Base-by-base conservation (phyloP, 768 basidiomycete species). In the Tricholoma bakamatsutake region DNA sequence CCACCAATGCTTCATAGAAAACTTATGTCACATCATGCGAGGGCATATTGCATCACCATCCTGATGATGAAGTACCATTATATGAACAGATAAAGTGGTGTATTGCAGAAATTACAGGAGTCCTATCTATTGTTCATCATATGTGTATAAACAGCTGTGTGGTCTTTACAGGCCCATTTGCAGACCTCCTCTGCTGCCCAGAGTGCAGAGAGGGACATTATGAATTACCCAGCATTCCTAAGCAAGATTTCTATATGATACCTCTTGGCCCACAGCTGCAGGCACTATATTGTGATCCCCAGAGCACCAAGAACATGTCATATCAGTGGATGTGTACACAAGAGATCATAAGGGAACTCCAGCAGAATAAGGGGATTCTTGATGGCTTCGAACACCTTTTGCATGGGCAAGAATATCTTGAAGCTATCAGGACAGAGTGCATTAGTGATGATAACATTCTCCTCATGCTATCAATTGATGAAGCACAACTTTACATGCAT, bases 401-500 rank as follows among this genome's bases (percentile, higher is more conserved):
- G n/a, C 55, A 59, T 57, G 68, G 71, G 0, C 21, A 3, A 15
- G 50, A 51, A 35, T 51, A 51, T 35, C 17, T 35, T 33, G 33
- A 33, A 13, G 30, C 28, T 51, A 15, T 51, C 34, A 18, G 37
- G 17, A 17, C 15, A 6, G 50, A 34, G 5, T 18, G 6, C 8
- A 51, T 51, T 35, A 9, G 5, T 9, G n/a, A n/a, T 5, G 9
- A 51, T 11, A 10, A 51, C 12, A 51, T 37, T n/a, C 5, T 51
- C 18, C 50, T 51, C 30, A 18, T 66, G 33, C 33, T 67, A 7
- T 71, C 67, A 0, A 48, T 66, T 5, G 72, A 73, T 52, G 66
- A 71, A 1, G 64, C 66, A 0, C 72, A 73, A 50, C 50, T 51
- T 0, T 72, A 69, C 45, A 48, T 52, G 2, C 61, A 61, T 42